phyloP scores from a whole-genome alignment of 2,329 filamentous ascomycete species.

The Phyllosticta capitalensis region DNA sequence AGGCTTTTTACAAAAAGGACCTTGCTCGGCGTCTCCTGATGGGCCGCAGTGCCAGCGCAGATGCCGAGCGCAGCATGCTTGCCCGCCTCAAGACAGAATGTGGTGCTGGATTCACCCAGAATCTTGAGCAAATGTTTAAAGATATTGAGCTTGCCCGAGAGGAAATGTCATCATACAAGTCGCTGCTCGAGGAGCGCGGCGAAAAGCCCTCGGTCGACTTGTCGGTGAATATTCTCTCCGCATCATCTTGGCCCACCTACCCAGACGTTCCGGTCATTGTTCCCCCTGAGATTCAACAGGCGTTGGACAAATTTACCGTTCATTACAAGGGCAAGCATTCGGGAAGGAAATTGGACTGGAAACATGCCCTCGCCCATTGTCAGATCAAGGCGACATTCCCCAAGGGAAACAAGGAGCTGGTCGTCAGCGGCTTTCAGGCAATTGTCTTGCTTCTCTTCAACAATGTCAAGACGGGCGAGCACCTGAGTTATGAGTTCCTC shows the following conservation, averaged over 20 bases:
- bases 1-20: conserved; percentile 98
- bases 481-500: conserved; percentile 68
- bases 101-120: conserved; percentile 88
- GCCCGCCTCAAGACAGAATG: conserved; percentile 80
- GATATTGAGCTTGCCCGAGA: conserved; percentile 90
- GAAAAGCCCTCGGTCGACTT: conserved; percentile 57
- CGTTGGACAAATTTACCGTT: conserved; percentile 69
- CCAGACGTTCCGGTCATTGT: conserved; percentile 66
- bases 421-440: conserved; percentile 87
- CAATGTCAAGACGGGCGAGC: conserved; percentile 49
- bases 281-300: conserved; percentile 63
- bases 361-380: conserved; percentile 86
- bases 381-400: conserved; percentile 73
- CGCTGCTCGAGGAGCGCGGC: conserved; percentile 51
- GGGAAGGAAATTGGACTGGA: conserved; percentile 80
- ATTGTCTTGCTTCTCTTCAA: conserved; percentile 90
- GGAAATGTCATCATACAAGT: conserved; percentile 83
- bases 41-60: conserved; percentile 84
- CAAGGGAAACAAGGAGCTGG: conserved; percentile 73
- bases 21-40: conserved; percentile 82
- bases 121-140: conserved; percentile 98
- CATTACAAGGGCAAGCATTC: conserved; percentile 89
- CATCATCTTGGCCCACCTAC: conserved; percentile 88
- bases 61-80: conserved; percentile 94
- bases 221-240: conserved; percentile 81